Evolutionary conservation across 305 asterid species (phyloP), one percentile per base, ranked within the genome.

Genomic region (Fraxinus floribunda): DNA sequence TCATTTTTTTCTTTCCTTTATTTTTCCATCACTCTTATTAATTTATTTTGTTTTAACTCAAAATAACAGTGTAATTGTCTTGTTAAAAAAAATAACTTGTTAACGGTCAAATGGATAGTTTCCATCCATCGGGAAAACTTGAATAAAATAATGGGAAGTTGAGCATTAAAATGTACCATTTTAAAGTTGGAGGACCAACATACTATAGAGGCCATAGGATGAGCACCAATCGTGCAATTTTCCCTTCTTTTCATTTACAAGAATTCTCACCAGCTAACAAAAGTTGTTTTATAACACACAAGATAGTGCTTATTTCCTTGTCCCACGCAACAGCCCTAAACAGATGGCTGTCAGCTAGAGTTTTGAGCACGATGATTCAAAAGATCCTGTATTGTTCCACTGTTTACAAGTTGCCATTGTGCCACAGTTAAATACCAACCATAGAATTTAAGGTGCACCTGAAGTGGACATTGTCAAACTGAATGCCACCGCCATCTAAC

Each of bases 401-500:
- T 2, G n/a, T 72, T 79, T 62, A 82, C 73, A 44, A 62, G 81
- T 75, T 46, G 72, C 6, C 78, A 57, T 64, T 55, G 52, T 46
- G 52, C 79, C 52, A 73, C 44, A 68, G 52, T 22, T 78, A 76
- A 79, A 82, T 49, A 62, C 32, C 9, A 30, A 70, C 10, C 20
- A 15, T 22, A 30, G 52, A 32, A 80, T 15, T 74, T 44, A 71
- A 81, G 78, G 80, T 68, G 83, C 82, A 95, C 99, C 99, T 96
- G 95, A 96, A 96, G 88, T 94, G 94, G 81, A 94, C 98, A 41
- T 91, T 87, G 70, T 94, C 92, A 86, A 96, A 93, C 87, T 92
- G 91, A 89, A 96, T 87, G 86, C 88, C 75, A 77, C 97, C 97
- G 80, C 97, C 98, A 76, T 82, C 81, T 64, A 94, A 89, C 86